A percentile compares a stretch with the other conserved stretches of the same genome.
These are phyloP conservation scores for Lentinula sp. DNA, from an alignment of 768 basidiomycete species.

Conservation along the genomic window DNA sequence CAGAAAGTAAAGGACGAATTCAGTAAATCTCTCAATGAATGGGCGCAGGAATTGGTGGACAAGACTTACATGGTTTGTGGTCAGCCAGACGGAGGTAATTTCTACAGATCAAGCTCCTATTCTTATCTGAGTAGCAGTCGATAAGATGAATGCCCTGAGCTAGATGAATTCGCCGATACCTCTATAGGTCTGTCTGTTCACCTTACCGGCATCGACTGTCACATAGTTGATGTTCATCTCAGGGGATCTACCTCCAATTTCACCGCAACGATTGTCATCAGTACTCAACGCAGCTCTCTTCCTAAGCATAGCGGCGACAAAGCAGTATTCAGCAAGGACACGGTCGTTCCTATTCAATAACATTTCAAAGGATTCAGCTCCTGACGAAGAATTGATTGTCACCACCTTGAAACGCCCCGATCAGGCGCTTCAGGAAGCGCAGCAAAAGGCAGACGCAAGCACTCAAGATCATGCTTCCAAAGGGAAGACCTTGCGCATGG, in stretches of 20 bases:
- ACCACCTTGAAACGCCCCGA: constrained; percentile 44
- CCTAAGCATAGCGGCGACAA: constrained; percentile 39
- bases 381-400: constrained; percentile 40
- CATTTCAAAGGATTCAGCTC: not conserved
- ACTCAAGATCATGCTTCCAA: constrained; percentile 34
- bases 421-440: constrained; percentile 35
- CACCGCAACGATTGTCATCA: constrained; percentile 27
- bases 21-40: constrained; percentile 29
- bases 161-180: constrained; percentile 40
- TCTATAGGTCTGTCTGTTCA: constrained; percentile 20
- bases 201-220: not conserved
- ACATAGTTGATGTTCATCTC: not conserved
- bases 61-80: constrained; percentile 40
- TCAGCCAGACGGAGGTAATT: constrained; percentile 31
- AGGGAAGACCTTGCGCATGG: constrained; percentile 32
- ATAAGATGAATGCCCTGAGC: constrained; percentile 32
- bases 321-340: constrained; percentile 45
- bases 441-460: constrained; percentile 32
- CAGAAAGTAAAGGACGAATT: constrained; percentile 22
- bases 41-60: constrained; percentile 37
- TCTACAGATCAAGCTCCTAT: not conserved
- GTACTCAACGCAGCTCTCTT: constrained; percentile 47
- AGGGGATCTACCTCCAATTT: constrained; percentile 30
- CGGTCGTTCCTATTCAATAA: constrained; percentile 34
- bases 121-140: not conserved